Base-by-base conservation (phyloP, 2,329 filamentous ascomycete species). In the Didymella lethalis region DNA sequence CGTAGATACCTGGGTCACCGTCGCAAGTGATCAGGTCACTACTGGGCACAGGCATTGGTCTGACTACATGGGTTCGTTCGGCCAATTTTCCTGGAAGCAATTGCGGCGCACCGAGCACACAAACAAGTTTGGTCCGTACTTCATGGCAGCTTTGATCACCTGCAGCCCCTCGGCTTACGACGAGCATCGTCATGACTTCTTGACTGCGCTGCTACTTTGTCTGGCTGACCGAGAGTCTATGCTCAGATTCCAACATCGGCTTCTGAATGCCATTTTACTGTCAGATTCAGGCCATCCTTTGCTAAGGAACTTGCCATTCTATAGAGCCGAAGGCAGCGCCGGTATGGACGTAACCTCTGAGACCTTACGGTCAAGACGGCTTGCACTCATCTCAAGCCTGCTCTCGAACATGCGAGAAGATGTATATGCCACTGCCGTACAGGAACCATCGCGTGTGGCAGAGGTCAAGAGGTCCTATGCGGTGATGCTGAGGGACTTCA, bases 321-420 rank as follows among this genome's bases (percentile, higher is more conserved):
- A 75, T 36, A 74, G 65, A 44, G 74, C 81, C 47, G 52, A 60
- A 16, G 66, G 69, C 20, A 76, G 67, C 40, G 73, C 74, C 2
- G 64, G 64, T 16, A 84, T 82, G 64, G 72, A 79, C 8, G 83
- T 89, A 49, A 80, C 79, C 0, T 65, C 82, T 25, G 73, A 77
- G 3, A 85, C 86, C n/a, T 74, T 89, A 18, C 80, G 80, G 23
- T 78, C 83, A 49, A 78, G 86, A 31, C 81, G 86, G 31, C 64
- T 87, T 2, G 79, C 81, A 2, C 72, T 88, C 10, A 79, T 89
- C 14, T 87, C 85, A 2, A 79, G 75, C 50, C 64, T 88, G 1
- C 71, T 88, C 11, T 82, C 82, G 3, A 88, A 88, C 60, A 88
- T 89, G 83, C 83, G 84, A 46, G 76, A 82, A 36, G 75, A 81